These are phyloP conservation scores for Venturia asperata DNA, from an alignment of 2,329 filamentous ascomycete species.

Conservation along the genomic window DNA sequence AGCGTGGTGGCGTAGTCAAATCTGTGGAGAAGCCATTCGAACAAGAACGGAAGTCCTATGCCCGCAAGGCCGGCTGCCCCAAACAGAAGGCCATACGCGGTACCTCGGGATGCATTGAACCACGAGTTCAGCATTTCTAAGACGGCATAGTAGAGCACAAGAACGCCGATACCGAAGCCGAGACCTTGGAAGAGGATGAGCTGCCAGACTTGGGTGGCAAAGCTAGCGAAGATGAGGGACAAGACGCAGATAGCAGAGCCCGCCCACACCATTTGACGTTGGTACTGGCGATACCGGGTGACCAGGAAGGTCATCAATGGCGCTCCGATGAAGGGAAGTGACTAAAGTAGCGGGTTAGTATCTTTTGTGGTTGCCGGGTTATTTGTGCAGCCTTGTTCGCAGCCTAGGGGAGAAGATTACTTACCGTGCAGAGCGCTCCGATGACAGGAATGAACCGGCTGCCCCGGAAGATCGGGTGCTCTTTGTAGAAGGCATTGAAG, in stretches of 20 bases:
- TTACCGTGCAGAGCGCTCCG: constrained; percentile 16
- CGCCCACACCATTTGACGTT: constrained; percentile 18
- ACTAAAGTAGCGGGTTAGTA: not conserved
- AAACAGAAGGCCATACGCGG: constrained; percentile 33
- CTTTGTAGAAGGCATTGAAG: constrained; percentile 13
- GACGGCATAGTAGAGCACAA: constrained; percentile 34
- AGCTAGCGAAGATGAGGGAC: constrained; percentile 31
- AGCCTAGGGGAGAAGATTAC: constrained; percentile 9
- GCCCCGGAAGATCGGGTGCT: constrained; percentile 12
- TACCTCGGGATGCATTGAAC: constrained; percentile 34
- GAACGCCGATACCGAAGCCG: constrained; percentile 35
- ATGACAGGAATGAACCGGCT: constrained; percentile 13
- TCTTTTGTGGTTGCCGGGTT: not conserved
- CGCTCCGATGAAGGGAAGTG: constrained; percentile 16
- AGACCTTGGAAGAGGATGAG: constrained; percentile 38
- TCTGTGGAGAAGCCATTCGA: constrained; percentile 12
- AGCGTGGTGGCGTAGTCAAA: constrained; percentile 18
- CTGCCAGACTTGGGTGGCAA: constrained; percentile 28
- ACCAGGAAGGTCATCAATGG: constrained; percentile 1
- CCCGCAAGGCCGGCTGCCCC: constrained; percentile 28
- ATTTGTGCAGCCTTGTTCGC: constrained; percentile 7
- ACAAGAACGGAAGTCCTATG: constrained; percentile 19
- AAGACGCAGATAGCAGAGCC: constrained; percentile 22
- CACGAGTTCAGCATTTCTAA: constrained; percentile 37
- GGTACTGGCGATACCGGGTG: constrained; percentile 14